A percentile compares a stretch with the other conserved stretches of the same genome.
phyloP scores from a whole-genome alignment of 2,329 filamentous ascomycete genomes.

The Fusarium phyllophilum region DNA sequence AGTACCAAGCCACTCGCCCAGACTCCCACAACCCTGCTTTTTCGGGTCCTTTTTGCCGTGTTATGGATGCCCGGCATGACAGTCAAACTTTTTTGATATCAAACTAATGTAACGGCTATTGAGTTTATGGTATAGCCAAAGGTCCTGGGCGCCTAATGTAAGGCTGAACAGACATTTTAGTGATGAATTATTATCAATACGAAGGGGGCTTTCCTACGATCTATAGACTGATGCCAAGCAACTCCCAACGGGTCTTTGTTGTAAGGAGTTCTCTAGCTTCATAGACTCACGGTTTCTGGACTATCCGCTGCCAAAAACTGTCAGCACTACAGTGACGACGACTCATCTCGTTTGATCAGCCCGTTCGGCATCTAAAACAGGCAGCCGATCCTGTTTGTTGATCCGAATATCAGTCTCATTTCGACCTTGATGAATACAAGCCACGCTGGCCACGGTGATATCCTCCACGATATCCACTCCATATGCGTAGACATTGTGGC shows the following conservation, averaged over 20 bases:
- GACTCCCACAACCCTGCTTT: conserved; percentile 43
- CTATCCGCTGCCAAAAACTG: not conserved
- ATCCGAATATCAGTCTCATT: conserved; percentile 27
- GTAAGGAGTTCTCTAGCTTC: not conserved
- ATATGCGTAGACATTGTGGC: conserved; percentile 7
- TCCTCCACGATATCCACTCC: conserved; percentile 4
- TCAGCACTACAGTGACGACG: not conserved
- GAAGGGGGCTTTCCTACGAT: not conserved
- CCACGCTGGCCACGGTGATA: conserved; percentile 1
- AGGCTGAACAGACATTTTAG: conserved; percentile 7
- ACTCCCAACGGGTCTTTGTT: not conserved
- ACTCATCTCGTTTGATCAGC: not conserved
- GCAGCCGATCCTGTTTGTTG: conserved; percentile 5
- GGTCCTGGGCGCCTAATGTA: not conserved
- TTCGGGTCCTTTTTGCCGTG: conserved; percentile 39
- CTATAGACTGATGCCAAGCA: not conserved
- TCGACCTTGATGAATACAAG: not conserved
- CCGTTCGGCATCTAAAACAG: not conserved
- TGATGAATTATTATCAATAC: not conserved
- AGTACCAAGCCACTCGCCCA: conserved; percentile 46
- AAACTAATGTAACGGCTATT: not conserved
- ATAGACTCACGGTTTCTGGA: not conserved
- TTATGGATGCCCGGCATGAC: conserved; percentile 23
- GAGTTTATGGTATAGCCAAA: not conserved
- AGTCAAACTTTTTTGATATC: not conserved